Evolutionary conservation across 73 alveolate genomes (phyloP), one percentile per base, ranked within the genome.

Genomic region (Effrenium voratum): DNA sequence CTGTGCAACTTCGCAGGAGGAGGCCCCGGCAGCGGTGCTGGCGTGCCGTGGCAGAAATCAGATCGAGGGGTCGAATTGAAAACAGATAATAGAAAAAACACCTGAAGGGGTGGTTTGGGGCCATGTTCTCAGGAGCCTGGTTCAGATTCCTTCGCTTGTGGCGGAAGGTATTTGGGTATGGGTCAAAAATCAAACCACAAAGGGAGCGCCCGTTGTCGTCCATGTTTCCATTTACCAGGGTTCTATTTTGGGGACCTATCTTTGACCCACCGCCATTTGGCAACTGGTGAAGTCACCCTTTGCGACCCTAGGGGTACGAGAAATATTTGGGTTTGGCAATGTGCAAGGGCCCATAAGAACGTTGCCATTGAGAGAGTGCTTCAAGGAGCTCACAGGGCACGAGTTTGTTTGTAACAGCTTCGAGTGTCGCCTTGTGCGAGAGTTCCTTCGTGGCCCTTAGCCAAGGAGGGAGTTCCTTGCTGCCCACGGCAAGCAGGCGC

Each of bases 11-110:
- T 16, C 13, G 36, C 55, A 59, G 84, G 84, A 87, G 50, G 95
- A 87, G 95, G 84, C 50, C 24, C 68, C 73, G 2, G 95, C 95
- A 1, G 55, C 75, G 0, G 95, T 68, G 45, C 66, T 87, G 95
- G 95, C 83, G 95, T 44, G 44, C 12, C 81, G 16, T 59, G 52
- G 94, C 41, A 24, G 47, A n/a, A n/a, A n/a, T n/a, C n/a, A n/a
- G n/a, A n/a, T n/a, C n/a, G n/a, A n/a, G n/a, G n/a, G n/a, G n/a
- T n/a, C n/a, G n/a, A n/a, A n/a, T n/a, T n/a, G n/a, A n/a, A n/a
- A n/a, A n/a, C n/a, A n/a, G n/a, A n/a, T n/a, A n/a, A n/a, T n/a
- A n/a, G n/a, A n/a, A n/a, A n/a, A n/a, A n/a, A n/a, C n/a, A n/a
- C n/a, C n/a, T n/a, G n/a, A n/a, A n/a, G n/a, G n/a, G n/a, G n/a